Evolutionary conservation across 148 eudicot genomes (phyloP), one percentile per base, ranked within the genome.

Genomic region (Chenopodium album): DNA sequence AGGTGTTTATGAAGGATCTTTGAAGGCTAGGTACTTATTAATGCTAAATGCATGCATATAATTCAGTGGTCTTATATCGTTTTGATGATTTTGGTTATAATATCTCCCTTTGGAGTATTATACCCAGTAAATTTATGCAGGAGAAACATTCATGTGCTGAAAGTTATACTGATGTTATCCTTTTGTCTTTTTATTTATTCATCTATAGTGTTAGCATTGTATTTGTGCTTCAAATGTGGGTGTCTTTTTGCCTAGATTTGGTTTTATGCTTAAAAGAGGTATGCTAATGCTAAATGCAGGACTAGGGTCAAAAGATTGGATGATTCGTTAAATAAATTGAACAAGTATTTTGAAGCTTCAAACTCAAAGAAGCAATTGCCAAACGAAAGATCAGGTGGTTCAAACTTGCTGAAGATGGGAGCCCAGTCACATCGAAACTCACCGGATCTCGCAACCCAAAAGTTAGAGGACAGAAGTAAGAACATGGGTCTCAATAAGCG

Each of bases 401-500:
- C 87, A 81, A 90, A 84, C 84, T 32, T 88, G 76, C 76, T 81
- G 82, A 94, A 91, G 91, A 84, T 88, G 85, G 93, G 94, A 83
- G 76, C 86, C 78, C 95, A 89, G 86, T 87, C 90, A 26, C 91
- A 84, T 79, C 88, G 90, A 80, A 89, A 83, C 81, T 83, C 92
- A 74, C 80, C 91, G 56, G 97, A 94, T 70, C 70, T 87, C 67
- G 87, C 87, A 54, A 73, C 86, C 23, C 95, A 90, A 76, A 93
- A 87, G 80, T 70, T 88, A 75, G 95, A 92, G 78, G 98, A 93
- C 17, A 87, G 92, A 84, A 81, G 89, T 81, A 94, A 90, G 87
- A 92, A 81, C 85, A 82, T 66, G 84, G 87, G 78, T 86, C 91
- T 83, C 54, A 93, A 90, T 87, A 94, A 91, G 90, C 95, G 98